Evolutionary conservation across 2,329 filamentous ascomycete species (phyloP).

Genomic region (Sporothrix phasma): DNA sequence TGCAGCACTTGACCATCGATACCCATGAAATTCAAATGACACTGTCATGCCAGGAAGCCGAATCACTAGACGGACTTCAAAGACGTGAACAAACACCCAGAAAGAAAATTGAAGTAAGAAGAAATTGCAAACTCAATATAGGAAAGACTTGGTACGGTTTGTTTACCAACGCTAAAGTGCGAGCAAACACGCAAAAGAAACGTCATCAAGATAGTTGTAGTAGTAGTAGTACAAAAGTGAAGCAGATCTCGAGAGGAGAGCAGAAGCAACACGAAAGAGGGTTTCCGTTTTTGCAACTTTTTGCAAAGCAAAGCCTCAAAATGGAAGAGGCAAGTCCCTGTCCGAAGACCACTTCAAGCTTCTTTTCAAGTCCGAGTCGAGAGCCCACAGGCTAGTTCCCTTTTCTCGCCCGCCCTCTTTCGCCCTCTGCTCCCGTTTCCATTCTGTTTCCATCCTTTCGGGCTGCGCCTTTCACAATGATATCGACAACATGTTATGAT

Average conservation of each 20-base stretch:
- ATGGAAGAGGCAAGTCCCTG: background rate
- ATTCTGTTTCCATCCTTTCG: slow-evolving; percentile 2
- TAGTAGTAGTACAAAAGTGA: slow-evolving; percentile 9
- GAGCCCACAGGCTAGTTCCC: background rate
- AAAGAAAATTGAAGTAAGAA: background rate
- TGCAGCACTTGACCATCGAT: background rate
- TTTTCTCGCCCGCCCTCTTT: background rate
- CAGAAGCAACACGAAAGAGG: background rate
- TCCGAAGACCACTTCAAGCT: background rate
- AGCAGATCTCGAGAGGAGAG: background rate
- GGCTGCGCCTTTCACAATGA: slow-evolving; percentile 1
- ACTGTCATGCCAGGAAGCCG: background rate
- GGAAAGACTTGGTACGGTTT: background rate
- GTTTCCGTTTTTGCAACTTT: background rate
- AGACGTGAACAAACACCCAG: background rate
- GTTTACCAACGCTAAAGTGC: background rate
- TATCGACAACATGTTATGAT: background rate
- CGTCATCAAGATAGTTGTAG: background rate
- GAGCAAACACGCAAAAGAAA: background rate
- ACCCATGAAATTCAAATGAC: background rate
- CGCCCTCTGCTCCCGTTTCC: slow-evolving; percentile 1
- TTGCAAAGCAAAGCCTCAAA: background rate
- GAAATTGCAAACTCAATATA: background rate
- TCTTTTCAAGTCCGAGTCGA: background rate
- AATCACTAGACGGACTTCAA: background rate